Conservation (phyloP, 495 filamentous ascomycete species). For the Aspergillus hancockii region DNA sequence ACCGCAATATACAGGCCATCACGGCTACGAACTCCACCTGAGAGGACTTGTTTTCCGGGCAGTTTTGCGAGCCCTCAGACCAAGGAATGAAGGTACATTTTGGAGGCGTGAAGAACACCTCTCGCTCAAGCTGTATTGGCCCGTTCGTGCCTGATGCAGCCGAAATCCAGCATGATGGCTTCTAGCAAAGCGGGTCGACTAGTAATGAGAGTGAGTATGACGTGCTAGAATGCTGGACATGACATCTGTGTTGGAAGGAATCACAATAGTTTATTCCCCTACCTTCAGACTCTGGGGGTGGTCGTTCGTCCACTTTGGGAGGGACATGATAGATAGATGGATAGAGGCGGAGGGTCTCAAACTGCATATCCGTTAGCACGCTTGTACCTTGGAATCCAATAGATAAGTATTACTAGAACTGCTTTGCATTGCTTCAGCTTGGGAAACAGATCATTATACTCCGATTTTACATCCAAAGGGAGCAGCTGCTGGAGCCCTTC, state of each 20-base stretch:
- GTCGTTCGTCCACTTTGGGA: conserved; percentile 5
- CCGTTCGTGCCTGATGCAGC: background rate
- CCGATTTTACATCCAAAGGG: background rate
- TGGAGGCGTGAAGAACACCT: background rate
- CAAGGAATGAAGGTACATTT: conserved; percentile 6
- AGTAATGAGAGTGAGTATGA: conserved; percentile 4
- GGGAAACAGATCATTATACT: conserved; percentile 1
- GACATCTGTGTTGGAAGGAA: background rate
- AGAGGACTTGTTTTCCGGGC: conserved; percentile 5
- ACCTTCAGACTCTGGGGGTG: background rate
- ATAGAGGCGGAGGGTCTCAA: conserved; percentile 10
- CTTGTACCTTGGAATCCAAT: no score
- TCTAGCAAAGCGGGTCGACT: conserved; percentile 1
- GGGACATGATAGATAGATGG: background rate
- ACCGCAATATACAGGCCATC: background rate
- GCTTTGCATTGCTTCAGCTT: conserved; percentile 6
- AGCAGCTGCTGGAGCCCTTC: conserved; percentile 27
- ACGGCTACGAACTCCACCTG: conserved; percentile 12
- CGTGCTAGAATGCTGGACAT: background rate
- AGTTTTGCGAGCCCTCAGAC: conserved; percentile 6
- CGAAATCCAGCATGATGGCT: background rate
- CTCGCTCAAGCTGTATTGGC: no score
- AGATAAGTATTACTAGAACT: background rate
- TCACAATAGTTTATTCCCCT: background rate
- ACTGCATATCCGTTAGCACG: background rate